Base-by-base conservation (phyloP, 495 filamentous ascomycete genomes). In the Chlorociboria aeruginascens region DNA sequence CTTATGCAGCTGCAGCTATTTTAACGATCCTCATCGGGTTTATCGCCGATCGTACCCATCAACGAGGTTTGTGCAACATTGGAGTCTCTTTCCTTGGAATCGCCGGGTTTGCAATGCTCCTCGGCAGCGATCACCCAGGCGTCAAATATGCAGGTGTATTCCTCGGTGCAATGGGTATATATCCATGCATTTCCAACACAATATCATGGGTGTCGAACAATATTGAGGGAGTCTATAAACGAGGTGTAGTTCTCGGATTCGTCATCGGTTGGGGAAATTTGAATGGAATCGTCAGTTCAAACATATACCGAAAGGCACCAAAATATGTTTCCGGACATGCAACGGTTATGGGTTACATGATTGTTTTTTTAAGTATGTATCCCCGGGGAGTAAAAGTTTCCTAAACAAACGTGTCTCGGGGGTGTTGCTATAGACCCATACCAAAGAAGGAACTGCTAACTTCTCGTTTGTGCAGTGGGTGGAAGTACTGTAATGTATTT, bases 211-310 rank as follows among this genome's bases (percentile, higher is more conserved):
- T 81, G 13, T 77, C 78, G 40, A 97, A 97, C 66, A 97, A 97
- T 53, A 77, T 77, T 20, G 90, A 95, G 65, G 90, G 90, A 14
- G 83, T 89, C 3, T 93, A 94, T 65, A 95, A 95, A 69, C 77
- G 90, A 17, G 90, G 89, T 16, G 79, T 95, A 1, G 83, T 85
- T 0, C 63, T 94, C 3, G 89, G 89, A 0, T 78, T 95, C 33
- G 85, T 94, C 20, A 89, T 93, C 50, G 86, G 86, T 12, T 95
- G 88, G 86, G 89, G 89, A 7, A 96, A 96, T 52, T 68, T 96
- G 17, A 94, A 92, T 64, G 87, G 88, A 13, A 76, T 94, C 36
- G 82, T 95, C 41, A 79, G 74, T 52, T 83, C 75, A 49, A 90
- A 92, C 61, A 87, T 78, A 47, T 78, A 69, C 59, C 66, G 61